Percentiles rank a stretch among this genome's conserved stretches.
Evolutionary conservation across 139 green algal genomes (phyloP).

Genomic region (Chlorella ohadii): DNA sequence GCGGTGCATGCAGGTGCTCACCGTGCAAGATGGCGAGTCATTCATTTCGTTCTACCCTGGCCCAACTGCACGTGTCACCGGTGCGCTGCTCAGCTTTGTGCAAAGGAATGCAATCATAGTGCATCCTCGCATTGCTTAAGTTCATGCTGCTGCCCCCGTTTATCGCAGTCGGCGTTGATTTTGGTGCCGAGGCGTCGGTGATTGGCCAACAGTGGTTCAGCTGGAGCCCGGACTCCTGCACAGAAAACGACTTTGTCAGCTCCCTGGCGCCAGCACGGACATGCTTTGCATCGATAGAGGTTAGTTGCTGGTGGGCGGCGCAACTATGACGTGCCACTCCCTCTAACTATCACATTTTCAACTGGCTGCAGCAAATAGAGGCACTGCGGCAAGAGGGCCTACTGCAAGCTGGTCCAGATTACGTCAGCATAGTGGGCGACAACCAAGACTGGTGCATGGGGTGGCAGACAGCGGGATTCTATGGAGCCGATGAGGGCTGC

Average conservation of each 20-base stretch:
- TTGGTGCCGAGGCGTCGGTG: conserved; percentile 56
- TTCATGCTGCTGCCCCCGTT: background rate
- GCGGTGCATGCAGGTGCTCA: conserved; percentile 47
- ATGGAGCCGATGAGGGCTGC: too few species aligned
- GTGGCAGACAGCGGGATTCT: too few species aligned
- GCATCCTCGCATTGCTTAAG: background rate
- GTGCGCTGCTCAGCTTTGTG: background rate
- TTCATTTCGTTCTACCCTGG: conserved; percentile 85
- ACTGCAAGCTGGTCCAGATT: conserved; percentile 62
- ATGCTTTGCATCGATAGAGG: conserved; percentile 57
- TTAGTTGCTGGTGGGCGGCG: background rate
- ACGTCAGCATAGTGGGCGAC: conserved; percentile 10
- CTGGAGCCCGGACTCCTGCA: conserved; percentile 59
- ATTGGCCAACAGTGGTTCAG: conserved; percentile 92
- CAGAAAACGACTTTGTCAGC: conserved; percentile 60
- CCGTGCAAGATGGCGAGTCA: conserved; percentile 69
- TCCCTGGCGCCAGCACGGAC: conserved; percentile 66
- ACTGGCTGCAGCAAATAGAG: background rate
- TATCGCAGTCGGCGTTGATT: conserved; percentile 69
- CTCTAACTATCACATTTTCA: background rate
- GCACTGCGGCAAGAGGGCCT: conserved; percentile 51
- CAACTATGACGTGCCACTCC: background rate
- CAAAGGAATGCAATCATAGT: background rate
- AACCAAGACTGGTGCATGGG: background rate
- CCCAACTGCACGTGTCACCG: conserved; percentile 50